Percentiles rank a stretch among this genome's conserved stretches.
phyloP scores from a whole-genome alignment of 306 rosid genomes.

The Pterocarpus santalinus region DNA sequence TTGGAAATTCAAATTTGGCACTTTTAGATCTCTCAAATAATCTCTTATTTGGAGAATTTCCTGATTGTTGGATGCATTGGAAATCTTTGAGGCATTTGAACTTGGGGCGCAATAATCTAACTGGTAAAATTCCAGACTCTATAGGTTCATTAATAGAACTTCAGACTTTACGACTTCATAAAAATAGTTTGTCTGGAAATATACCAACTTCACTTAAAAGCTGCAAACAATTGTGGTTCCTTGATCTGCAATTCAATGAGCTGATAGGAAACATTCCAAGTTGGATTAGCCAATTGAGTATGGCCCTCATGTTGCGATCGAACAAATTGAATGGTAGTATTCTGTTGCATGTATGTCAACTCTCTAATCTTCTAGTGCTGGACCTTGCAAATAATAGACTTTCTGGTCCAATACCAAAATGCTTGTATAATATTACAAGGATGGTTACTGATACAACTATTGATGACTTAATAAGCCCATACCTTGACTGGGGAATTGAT shows the following conservation, averaged over 20 bases:
- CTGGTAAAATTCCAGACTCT: conserved; percentile 45
- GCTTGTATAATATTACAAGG: not conserved
- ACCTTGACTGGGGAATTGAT: not conserved
- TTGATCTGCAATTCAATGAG: not conserved
- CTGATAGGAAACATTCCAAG: conserved; percentile 35
- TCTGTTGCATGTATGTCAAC: too few relatives aligned
- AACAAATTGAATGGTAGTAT: too few relatives aligned
- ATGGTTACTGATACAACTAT: not conserved
- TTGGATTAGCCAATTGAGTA: conserved; percentile 24
- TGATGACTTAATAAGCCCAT: not conserved
- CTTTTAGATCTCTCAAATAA: not conserved
- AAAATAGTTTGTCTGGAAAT: conserved; percentile 43
- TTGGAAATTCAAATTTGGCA: not conserved
- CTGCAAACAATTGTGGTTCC: not conserved
- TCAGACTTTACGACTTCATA: conserved; percentile 18
- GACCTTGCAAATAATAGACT: conserved; percentile 37
- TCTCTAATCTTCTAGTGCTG: conserved; percentile 24
- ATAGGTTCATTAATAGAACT: conserved; percentile 26
- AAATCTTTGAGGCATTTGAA: not conserved
- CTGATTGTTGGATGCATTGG: conserved; percentile 16
- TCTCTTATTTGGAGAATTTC: not conserved
- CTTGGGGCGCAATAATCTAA: conserved; percentile 37
- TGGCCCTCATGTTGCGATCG: not conserved
- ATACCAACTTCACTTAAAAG: conserved; percentile 2
- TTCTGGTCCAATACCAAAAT: conserved; percentile 36